Conservation (phyloP, 176 grass and related monocot species). For the Aegilops umbellulata region DNA sequence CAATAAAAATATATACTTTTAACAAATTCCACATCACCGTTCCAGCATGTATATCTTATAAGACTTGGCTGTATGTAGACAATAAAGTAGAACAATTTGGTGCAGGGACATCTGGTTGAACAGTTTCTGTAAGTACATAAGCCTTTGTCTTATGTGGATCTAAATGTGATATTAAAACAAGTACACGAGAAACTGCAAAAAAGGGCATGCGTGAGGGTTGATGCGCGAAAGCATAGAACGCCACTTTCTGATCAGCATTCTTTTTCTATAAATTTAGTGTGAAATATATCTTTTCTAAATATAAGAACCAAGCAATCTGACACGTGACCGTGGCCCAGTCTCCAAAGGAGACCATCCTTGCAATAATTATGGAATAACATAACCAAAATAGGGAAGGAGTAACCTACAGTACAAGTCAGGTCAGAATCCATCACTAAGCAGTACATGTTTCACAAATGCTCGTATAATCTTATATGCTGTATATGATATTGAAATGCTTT, state of each 20-base stretch:
- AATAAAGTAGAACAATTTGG: constrained; percentile 9
- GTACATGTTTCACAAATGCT: constrained; percentile 10
- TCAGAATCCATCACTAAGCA: neutral
- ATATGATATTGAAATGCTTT: neutral
- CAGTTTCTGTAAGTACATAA: neutral
- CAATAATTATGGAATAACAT: constrained; percentile 7
- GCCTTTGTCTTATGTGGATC: neutral
- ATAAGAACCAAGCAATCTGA: constrained; percentile 15
- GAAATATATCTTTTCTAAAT: neutral
- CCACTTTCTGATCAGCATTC: neutral
- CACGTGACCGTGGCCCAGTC: neutral
- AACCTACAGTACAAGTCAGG: neutral
- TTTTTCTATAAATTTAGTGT: neutral
- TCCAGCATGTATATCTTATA: constrained; percentile 23
- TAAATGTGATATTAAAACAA: constrained; percentile 8
- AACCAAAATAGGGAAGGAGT: constrained; percentile 11
- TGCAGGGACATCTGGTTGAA: neutral
- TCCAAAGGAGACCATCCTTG: neutral
- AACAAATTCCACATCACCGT: constrained; percentile 19
- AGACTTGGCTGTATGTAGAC: neutral
- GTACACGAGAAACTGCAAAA: neutral
- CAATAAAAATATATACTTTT: constrained; percentile 16
- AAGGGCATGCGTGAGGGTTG: neutral
- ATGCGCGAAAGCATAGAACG: constrained; percentile 16
- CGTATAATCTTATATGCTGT: neutral